Evolutionary conservation across 768 basidiomycete genomes (phyloP).

Genomic region (Hygrocybe coccinea): DNA sequence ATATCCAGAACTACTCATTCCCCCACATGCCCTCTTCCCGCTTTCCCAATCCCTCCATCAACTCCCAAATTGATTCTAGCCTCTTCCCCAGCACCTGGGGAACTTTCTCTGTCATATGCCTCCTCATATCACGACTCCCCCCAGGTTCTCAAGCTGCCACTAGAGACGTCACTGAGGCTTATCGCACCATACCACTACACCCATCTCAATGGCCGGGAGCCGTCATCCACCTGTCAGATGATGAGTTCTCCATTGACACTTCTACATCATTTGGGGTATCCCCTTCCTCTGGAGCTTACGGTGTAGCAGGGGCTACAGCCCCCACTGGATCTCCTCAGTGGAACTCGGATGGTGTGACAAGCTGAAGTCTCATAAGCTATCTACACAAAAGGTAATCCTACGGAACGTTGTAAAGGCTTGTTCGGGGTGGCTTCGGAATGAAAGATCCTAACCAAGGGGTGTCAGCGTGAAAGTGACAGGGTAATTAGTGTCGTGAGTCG

Average conservation of each 20-base stretch:
- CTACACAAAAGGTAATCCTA: too few species aligned
- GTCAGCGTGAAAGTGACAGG: too few species aligned
- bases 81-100: conserved; percentile 30
- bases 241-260: conserved; percentile 24
- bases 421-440: too few species aligned
- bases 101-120: conserved; percentile 21
- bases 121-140: conserved; percentile 23
- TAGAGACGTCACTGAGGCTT: conserved; percentile 32
- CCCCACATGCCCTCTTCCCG: background rate
- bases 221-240: conserved; percentile 20
- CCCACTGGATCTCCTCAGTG: too few species aligned
- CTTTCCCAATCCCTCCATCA: conserved; percentile 21
- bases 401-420: too few species aligned
- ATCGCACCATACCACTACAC: conserved; percentile 27
- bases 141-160: conserved; percentile 27
- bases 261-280: conserved; percentile 20
- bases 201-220: conserved; percentile 35
- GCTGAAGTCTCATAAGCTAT: too few species aligned
- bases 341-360: too few species aligned
- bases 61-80: conserved; percentile 17
- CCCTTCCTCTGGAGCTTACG: conserved; percentile 21
- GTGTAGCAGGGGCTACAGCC: too few species aligned
- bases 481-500: too few species aligned
- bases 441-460: too few species aligned
- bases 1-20: conserved; percentile 20